phyloP scores from a whole-genome alignment of 225 moss, liverwort and hornwort species.

The Pseudoscleropodium purum region DNA sequence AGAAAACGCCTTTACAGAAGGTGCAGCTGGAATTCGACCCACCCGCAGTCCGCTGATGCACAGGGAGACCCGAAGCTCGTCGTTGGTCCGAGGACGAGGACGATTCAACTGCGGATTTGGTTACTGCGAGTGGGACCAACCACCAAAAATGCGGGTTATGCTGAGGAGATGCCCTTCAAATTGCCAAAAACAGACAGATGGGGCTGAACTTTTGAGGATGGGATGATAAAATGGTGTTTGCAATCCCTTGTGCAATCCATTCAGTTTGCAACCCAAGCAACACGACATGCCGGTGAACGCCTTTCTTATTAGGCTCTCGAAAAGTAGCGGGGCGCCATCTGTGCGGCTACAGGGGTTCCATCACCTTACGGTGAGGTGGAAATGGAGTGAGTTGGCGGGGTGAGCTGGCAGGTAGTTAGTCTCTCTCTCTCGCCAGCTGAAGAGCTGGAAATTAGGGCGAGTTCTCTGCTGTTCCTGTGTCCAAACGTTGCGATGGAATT shows the following conservation, averaged over 20 bases:
- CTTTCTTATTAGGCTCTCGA: neutral
- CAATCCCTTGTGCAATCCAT: neutral
- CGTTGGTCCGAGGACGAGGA: neutral
- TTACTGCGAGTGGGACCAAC: neutral
- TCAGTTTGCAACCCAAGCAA: neutral
- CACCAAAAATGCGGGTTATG: neutral
- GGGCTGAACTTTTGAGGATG: neutral
- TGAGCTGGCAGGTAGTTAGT: slow-evolving; percentile 5
- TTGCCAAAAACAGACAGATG: neutral
- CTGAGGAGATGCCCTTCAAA: neutral
- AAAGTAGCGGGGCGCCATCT: neutral
- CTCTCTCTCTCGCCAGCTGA: neutral
- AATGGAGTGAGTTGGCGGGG: slow-evolving; percentile 8
- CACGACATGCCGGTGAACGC: neutral
- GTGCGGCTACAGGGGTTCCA: neutral
- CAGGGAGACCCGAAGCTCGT: neutral
- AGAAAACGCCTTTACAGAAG: neutral
- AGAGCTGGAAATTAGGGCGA: neutral
- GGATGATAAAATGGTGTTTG: neutral
- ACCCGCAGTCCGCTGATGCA: neutral
- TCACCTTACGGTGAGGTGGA: neutral
- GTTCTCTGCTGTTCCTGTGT: neutral
- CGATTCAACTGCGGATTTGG: slow-evolving; percentile 7
- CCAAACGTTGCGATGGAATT: neutral
- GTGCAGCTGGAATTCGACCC: neutral